phyloP scores from a whole-genome alignment of 2,329 filamentous ascomycete species.

The Paraphoma sp. region DNA sequence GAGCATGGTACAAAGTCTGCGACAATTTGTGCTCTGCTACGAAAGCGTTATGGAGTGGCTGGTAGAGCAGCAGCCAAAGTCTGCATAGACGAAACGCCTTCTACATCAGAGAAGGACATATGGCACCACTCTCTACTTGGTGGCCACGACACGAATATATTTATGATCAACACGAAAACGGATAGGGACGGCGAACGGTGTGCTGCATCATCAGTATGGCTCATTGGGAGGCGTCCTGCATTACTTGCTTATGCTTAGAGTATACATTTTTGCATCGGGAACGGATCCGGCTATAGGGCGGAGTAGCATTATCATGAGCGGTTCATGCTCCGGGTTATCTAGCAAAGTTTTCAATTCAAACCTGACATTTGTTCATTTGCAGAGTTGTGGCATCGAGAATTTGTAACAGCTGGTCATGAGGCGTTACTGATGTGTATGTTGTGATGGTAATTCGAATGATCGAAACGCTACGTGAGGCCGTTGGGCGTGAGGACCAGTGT shows the following conservation, averaged over 20 bases:
- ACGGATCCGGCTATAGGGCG: not conserved
- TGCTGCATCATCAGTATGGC: slow-evolving; percentile 7
- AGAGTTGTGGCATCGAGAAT: no score
- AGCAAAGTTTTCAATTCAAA: not conserved
- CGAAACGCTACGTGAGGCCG: no score
- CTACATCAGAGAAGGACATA: not conserved
- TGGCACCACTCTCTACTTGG: no score
- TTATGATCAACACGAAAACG: slow-evolving; percentile 1
- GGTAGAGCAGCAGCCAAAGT: slow-evolving; percentile 52
- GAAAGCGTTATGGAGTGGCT: slow-evolving; percentile 94
- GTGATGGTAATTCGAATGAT: no score
- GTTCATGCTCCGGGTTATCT: not conserved
- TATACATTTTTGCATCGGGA: slow-evolving; percentile 8
- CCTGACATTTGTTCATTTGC: not conserved
- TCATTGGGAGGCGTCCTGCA: slow-evolving; percentile 19
- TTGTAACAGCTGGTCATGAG: no score
- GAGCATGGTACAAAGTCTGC: slow-evolving; percentile 95
- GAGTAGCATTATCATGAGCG: not conserved
- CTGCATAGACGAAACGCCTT: slow-evolving; percentile 23
- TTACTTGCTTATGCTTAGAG: slow-evolving; percentile 8
- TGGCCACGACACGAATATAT: not conserved
- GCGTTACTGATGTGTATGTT: no score
- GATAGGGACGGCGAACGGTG: slow-evolving; percentile 2
- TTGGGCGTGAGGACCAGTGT: no score
- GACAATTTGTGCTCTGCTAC: slow-evolving; percentile 95